These are phyloP conservation scores for Rhizopogon vinicolor DNA, from an alignment of 768 basidiomycete genomes.

Conservation along the genomic window DNA sequence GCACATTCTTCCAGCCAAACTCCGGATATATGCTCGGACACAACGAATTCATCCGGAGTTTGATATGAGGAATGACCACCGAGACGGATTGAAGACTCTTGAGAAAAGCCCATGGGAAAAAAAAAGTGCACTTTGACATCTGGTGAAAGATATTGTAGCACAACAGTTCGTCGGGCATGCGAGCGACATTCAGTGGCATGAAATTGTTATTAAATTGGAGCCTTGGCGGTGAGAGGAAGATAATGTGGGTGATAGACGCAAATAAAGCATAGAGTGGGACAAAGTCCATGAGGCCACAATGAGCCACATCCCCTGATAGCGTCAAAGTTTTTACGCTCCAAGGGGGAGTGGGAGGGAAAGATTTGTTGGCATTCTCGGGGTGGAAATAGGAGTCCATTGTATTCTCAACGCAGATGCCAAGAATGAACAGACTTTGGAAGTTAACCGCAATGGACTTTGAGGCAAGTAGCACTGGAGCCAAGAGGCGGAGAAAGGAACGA, in stretches of 20 bases:
- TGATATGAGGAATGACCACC: background rate
- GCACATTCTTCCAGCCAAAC: no score
- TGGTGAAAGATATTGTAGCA: no score
- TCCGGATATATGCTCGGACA: no score
- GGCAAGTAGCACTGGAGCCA: slow-evolving; percentile 1
- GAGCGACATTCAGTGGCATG: no score
- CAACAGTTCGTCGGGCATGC: no score
- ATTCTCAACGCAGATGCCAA: slow-evolving; percentile 26
- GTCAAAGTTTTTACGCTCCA: slow-evolving; percentile 16
- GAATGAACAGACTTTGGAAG: slow-evolving; percentile 25
- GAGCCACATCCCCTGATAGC: slow-evolving; percentile 21
- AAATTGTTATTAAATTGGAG: no score
- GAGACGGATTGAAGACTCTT: slow-evolving; percentile 14
- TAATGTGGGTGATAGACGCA: slow-evolving; percentile 31
- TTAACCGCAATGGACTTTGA: slow-evolving; percentile 24
- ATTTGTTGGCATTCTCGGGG: slow-evolving; percentile 1
- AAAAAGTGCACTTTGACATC: slow-evolving; percentile 2
- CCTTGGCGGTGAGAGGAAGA: slow-evolving; percentile 13
- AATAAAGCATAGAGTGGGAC: slow-evolving; percentile 19
- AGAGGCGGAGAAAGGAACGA: slow-evolving; percentile 1
- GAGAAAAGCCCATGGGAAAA: slow-evolving; percentile 30
- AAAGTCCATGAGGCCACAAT: slow-evolving; percentile 31
- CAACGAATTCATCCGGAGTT: no score
- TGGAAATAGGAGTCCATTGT: slow-evolving; percentile 1
- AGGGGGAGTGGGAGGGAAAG: slow-evolving; percentile 25